A percentile compares a stretch with the other conserved stretches of the same genome.
Evolutionary conservation across 177 flowering plant species (phyloP).

Genomic region (Telopea speciosissima): DNA sequence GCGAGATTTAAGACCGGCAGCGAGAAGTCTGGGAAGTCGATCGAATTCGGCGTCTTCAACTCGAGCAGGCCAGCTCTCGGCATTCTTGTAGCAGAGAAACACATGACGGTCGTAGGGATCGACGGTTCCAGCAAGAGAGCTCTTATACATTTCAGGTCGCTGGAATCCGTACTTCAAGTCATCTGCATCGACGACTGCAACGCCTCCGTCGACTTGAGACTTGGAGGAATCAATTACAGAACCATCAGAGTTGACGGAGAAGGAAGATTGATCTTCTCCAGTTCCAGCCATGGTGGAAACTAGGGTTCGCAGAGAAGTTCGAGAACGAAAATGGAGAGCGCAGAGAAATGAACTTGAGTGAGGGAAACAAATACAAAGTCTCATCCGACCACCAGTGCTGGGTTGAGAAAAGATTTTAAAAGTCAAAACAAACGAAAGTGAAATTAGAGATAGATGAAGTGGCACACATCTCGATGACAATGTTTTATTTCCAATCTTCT

Average conservation of each 20-base stretch:
- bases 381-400: no score
- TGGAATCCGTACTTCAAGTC: slow-evolving; percentile 59
- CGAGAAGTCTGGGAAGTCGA: slow-evolving; percentile 54
- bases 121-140: slow-evolving; percentile 53
- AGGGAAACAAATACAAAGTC: no score
- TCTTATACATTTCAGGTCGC: slow-evolving; percentile 67
- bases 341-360: not conserved
- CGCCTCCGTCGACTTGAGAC: slow-evolving; percentile 10
- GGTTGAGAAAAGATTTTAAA: no score
- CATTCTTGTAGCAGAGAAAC: slow-evolving; percentile 69
- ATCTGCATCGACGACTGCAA: slow-evolving; percentile 11
- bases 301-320: slow-evolving; percentile 10
- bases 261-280: slow-evolving; percentile 11
- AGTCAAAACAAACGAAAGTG: no score
- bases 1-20: slow-evolving; percentile 53
- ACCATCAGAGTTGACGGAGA: not conserved
- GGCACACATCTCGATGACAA: no score
- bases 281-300: slow-evolving; percentile 20
- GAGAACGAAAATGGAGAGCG: not conserved
- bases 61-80: slow-evolving; percentile 56
- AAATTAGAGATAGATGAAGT: no score
- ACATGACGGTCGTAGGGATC: slow-evolving; percentile 72
- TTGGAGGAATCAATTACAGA: slow-evolving; percentile 1
- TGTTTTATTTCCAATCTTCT: no score
- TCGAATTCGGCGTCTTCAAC: slow-evolving; percentile 56